Evolutionary conservation across 2,329 filamentous ascomycete genomes (phyloP).

Genomic region (Neofusicoccum cordaticola): DNA sequence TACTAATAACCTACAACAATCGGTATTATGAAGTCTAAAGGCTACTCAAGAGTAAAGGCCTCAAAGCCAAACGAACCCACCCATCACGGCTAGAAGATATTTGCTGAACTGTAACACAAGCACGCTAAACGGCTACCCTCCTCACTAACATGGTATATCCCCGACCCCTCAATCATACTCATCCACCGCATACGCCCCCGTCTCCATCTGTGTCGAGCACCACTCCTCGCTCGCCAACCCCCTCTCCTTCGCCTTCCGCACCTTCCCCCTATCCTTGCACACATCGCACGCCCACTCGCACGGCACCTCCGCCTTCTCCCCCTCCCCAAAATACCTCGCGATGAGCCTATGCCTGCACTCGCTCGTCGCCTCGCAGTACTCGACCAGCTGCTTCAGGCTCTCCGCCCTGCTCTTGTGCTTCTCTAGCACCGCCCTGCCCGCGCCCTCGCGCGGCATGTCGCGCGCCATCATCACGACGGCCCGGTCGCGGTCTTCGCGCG

Average conservation of each 20-base stretch:
- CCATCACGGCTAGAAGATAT: too few relatives aligned
- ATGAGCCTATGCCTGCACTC: slow-evolving; percentile 64
- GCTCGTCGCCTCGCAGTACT: slow-evolving; percentile 76
- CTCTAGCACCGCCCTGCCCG: slow-evolving; percentile 22
- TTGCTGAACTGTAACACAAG: too few relatives aligned
- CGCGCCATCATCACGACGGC: slow-evolving; percentile 55
- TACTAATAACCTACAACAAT: too few relatives aligned
- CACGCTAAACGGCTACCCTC: too few relatives aligned
- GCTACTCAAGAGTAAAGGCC: too few relatives aligned
- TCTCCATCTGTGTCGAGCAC: slow-evolving; percentile 47
- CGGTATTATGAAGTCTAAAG: too few relatives aligned
- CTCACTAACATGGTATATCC: too few relatives aligned
- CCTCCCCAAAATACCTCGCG: slow-evolving; percentile 36
- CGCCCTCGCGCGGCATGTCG: slow-evolving; percentile 45
- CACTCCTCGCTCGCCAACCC: slow-evolving; percentile 49
- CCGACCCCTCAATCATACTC: neutral
- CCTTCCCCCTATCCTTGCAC: slow-evolving; percentile 42
- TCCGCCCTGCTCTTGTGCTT: slow-evolving; percentile 38
- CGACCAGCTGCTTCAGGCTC: slow-evolving; percentile 58
- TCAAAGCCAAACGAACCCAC: too few relatives aligned
- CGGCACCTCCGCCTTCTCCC: slow-evolving; percentile 21
- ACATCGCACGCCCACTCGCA: slow-evolving; percentile 52
- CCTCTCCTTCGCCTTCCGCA: slow-evolving; percentile 44
- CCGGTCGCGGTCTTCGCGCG: slow-evolving; percentile 78
- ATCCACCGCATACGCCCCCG: slow-evolving; percentile 25